Evolutionary conservation across 176 grass and related monocot genomes (phyloP).

Genomic region (Miscanthus lutarioriparius): DNA sequence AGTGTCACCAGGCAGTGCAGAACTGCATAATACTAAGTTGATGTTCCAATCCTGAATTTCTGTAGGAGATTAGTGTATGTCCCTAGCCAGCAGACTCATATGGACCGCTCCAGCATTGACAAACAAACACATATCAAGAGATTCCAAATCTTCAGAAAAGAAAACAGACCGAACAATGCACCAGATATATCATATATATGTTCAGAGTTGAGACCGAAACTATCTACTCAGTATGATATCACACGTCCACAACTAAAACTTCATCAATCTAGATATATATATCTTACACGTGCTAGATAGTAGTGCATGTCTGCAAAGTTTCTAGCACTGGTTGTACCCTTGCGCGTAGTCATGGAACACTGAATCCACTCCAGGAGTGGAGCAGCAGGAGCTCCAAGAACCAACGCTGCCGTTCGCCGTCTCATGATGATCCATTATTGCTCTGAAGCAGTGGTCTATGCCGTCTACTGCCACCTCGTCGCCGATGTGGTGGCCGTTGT

Average conservation of each 20-base stretch:
- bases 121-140: neutral
- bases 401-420: neutral
- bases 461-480: neutral
- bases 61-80: neutral
- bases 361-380: conserved; percentile 46
- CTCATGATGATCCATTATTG: neutral
- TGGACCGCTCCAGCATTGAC: neutral
- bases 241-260: neutral
- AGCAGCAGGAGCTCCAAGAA: conserved; percentile 48
- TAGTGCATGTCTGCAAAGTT: neutral
- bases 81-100: neutral
- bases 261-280: neutral
- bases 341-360: conserved; percentile 44
- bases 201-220: neutral
- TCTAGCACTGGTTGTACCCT: conserved; percentile 21
- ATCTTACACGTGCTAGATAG: neutral
- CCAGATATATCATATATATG: neutral
- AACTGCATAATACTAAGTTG: neutral
- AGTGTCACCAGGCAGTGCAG: neutral
- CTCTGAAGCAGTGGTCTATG: neutral
- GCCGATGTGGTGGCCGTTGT: neutral
- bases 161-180: neutral
- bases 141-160: neutral
- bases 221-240: neutral
- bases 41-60: conserved; percentile 3